A percentile compares a stretch with the other conserved stretches of the same genome.
phyloP scores from a whole-genome alignment of 768 basidiomycete genomes.

The Sistotremastrum suecicum region DNA sequence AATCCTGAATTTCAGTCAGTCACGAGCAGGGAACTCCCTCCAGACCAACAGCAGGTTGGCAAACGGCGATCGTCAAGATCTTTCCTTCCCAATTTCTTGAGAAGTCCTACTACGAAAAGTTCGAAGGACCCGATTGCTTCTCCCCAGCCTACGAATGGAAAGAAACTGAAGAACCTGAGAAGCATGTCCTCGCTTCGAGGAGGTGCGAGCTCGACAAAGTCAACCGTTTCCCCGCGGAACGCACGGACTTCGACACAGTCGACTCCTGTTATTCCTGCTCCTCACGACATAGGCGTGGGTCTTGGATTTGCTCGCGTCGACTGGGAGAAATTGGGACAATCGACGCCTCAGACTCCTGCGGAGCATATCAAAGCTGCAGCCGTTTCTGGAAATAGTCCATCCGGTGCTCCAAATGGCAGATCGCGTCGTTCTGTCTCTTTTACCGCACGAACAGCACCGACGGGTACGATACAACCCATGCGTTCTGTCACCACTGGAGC shows the following conservation, averaged over 20 bases:
- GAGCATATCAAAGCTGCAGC: no score
- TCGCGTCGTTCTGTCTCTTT: slow-evolving; percentile 56
- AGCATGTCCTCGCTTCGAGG: slow-evolving; percentile 68
- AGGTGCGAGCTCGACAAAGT: slow-evolving; percentile 22
- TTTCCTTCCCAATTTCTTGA: slow-evolving; percentile 47
- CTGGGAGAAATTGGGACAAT: neutral
- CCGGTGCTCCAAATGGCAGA: slow-evolving; percentile 23
- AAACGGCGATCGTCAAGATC: slow-evolving; percentile 53
- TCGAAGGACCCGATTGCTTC: neutral
- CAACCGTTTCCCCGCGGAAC: slow-evolving; percentile 14
- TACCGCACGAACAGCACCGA: slow-evolving; percentile 10
- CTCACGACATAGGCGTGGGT: slow-evolving; percentile 39
- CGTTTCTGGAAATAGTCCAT: no score
- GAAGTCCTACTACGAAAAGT: slow-evolving; percentile 21
- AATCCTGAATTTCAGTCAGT: slow-evolving; percentile 17
- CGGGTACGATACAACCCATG: neutral
- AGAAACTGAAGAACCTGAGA: slow-evolving; percentile 55
- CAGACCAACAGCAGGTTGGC: slow-evolving; percentile 15
- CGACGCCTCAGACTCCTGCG: neutral
- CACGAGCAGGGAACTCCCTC: slow-evolving; percentile 20
- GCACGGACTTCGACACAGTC: slow-evolving; percentile 21
- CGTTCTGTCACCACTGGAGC: neutral
- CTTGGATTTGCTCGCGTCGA: slow-evolving; percentile 31
- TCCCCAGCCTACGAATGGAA: slow-evolving; percentile 21
- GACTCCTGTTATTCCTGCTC: slow-evolving; percentile 40